phyloP scores from a whole-genome alignment of 176 grass and related monocot genomes.

The Pharus latifolius region DNA sequence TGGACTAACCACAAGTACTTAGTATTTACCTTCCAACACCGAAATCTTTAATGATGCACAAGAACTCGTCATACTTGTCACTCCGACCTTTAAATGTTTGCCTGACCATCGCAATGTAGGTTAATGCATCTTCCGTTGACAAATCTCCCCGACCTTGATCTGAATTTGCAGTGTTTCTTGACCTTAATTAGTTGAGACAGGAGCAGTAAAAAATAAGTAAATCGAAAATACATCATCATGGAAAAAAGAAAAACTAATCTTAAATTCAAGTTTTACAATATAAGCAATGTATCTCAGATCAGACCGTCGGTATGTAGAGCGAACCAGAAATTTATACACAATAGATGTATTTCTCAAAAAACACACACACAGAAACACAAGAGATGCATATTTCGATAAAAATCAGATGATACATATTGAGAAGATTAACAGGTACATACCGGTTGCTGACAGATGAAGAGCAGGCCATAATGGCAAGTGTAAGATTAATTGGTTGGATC shows the following conservation, averaged over 20 bases:
- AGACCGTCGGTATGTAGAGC: no score
- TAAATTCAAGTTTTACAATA: not conserved
- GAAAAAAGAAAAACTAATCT: not conserved
- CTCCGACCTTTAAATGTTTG: constrained; percentile 22
- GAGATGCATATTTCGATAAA: no score
- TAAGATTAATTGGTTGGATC: no score
- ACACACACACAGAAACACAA: no score
- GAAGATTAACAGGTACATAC: no score
- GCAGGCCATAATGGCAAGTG: no score
- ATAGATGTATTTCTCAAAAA: no score
- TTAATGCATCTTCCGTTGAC: constrained; percentile 26
- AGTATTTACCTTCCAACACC: constrained; percentile 6
- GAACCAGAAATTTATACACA: no score
- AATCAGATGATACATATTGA: no score
- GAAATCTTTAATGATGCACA: constrained; percentile 22
- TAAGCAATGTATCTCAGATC: not conserved
- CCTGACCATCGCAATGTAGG: constrained; percentile 37
- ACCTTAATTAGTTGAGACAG: not conserved
- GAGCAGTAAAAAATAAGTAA: no score
- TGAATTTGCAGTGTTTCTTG: not conserved
- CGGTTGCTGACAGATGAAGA: no score
- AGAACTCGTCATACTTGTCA: constrained; percentile 25
- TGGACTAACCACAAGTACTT: not conserved
- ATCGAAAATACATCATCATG: not conserved
- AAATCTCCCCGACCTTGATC: not conserved